phyloP scores from a whole-genome alignment of 768 basidiomycete species.

The Boletus fagicola region DNA sequence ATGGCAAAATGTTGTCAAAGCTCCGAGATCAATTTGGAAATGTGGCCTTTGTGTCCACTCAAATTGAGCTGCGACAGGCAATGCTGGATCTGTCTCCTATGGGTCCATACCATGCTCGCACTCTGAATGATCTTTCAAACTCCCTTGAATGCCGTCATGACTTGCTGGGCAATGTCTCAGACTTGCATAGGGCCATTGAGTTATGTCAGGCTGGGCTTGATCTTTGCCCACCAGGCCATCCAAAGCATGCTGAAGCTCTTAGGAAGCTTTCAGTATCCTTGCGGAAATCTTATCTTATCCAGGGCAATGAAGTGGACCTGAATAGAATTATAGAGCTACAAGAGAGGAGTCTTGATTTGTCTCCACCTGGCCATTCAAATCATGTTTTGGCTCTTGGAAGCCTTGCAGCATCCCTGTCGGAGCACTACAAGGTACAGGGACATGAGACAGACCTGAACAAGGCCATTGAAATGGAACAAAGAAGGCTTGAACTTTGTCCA shows the following conservation, averaged over 20 bases:
- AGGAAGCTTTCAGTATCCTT: fast-evolving
- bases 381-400: too few relatives aligned
- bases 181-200: neutral
- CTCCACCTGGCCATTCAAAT: too few relatives aligned
- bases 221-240: neutral
- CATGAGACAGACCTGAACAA: too few relatives aligned
- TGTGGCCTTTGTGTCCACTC: neutral
- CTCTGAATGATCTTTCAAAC: neutral
- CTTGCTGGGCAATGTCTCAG: neutral
- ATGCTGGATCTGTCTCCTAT: neutral
- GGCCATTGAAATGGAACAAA: too few relatives aligned
- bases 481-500: too few relatives aligned
- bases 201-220: fast-evolving
- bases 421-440: too few relatives aligned
- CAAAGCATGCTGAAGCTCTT: neutral
- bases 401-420: too few relatives aligned
- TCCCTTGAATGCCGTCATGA: neutral
- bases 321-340: neutral
- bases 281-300: neutral
- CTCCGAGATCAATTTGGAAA: neutral
- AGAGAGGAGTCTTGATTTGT: neutral
- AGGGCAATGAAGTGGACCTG: neutral
- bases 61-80: neutral
- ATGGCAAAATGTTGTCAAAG: neutral
- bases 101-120: neutral